These are phyloP conservation scores for Monosporascus sp. DNA, from an alignment of 2,329 filamentous ascomycete species.

Conservation along the genomic window DNA sequence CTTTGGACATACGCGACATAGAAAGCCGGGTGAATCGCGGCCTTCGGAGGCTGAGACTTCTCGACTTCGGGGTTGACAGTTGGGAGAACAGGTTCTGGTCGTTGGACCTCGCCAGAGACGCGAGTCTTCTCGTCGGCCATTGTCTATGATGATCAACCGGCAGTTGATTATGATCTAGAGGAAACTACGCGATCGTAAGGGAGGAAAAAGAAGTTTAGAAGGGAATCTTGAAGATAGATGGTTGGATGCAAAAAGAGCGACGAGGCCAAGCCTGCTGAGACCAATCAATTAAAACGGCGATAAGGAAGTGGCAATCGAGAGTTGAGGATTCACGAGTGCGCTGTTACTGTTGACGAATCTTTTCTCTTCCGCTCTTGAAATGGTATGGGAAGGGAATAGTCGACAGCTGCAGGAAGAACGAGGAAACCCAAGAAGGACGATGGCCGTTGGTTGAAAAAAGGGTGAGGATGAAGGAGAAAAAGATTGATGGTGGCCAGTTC, in stretches of 20 bases:
- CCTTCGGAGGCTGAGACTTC: constrained; percentile 61
- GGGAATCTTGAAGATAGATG: not conserved
- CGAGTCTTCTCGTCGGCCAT: constrained; percentile 78
- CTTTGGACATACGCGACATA: constrained; percentile 63
- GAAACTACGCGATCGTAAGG: not conserved
- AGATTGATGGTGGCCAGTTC: not conserved
- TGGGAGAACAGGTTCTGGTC: constrained; percentile 63
- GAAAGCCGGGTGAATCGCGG: constrained; percentile 70
- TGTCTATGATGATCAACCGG: constrained; percentile 30
- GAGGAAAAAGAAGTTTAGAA: not conserved
- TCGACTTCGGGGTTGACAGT: constrained; percentile 72
- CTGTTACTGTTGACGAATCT: constrained; percentile 4
- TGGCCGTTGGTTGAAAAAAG: not conserved
- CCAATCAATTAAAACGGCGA: constrained; percentile 15
- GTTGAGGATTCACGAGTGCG: constrained; percentile 2
- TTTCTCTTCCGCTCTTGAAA: constrained; percentile 3
- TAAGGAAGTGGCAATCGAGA: constrained; percentile 4
- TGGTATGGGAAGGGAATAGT: not conserved
- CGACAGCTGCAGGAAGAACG: not conserved
- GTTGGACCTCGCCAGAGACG: constrained; percentile 69
- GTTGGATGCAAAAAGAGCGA: constrained; percentile 12
- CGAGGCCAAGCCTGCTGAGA: constrained; percentile 22
- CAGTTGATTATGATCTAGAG: constrained; percentile 8
- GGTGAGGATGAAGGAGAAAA: not conserved
- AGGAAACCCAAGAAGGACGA: not conserved